Conservation (phyloP, 495 filamentous ascomycete species). For the Xylaria venustula region DNA sequence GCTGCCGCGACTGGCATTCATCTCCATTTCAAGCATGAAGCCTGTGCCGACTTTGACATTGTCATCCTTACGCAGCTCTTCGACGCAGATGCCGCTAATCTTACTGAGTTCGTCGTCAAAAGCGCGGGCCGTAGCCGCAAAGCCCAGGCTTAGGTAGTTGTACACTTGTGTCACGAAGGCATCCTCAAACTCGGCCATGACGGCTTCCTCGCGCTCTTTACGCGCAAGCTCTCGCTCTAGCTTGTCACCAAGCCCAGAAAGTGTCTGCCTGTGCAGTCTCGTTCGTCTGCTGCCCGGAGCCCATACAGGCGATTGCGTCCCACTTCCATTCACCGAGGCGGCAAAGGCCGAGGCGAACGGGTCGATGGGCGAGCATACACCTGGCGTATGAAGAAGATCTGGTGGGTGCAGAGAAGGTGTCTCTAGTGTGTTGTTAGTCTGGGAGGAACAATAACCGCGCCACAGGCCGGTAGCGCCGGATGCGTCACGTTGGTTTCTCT, state of each 20-base stretch:
- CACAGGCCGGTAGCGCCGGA: constrained; percentile 56
- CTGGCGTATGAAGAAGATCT: constrained; percentile 41
- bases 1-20: constrained; percentile 24
- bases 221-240: constrained; percentile 47
- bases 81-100: constrained; percentile 65
- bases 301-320: constrained; percentile 14
- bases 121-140: constrained; percentile 74
- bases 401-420: constrained; percentile 37
- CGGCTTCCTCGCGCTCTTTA: constrained; percentile 51
- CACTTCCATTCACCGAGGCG: constrained; percentile 1
- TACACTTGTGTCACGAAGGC: constrained; percentile 92
- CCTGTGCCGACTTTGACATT: constrained; percentile 60
- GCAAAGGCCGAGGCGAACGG: constrained; percentile 40
- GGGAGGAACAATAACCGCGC: constrained; percentile 62
- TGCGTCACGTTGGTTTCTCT: constrained; percentile 49
- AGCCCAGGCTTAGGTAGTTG: constrained; percentile 91
- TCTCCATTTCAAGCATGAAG: constrained; percentile 63
- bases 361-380: constrained; percentile 25
- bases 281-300: constrained; percentile 17
- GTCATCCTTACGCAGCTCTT: constrained; percentile 72
- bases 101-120: constrained; percentile 81
- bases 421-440: constrained; percentile 35
- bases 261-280: constrained; percentile 40
- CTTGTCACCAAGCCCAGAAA: constrained; percentile 48
- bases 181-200: constrained; percentile 71